A percentile compares a stretch with the other conserved stretches of the same genome.
These are phyloP conservation scores for Cladophialophora yegresii DNA, from an alignment of 2,329 filamentous ascomycete species.

Conservation along the genomic window DNA sequence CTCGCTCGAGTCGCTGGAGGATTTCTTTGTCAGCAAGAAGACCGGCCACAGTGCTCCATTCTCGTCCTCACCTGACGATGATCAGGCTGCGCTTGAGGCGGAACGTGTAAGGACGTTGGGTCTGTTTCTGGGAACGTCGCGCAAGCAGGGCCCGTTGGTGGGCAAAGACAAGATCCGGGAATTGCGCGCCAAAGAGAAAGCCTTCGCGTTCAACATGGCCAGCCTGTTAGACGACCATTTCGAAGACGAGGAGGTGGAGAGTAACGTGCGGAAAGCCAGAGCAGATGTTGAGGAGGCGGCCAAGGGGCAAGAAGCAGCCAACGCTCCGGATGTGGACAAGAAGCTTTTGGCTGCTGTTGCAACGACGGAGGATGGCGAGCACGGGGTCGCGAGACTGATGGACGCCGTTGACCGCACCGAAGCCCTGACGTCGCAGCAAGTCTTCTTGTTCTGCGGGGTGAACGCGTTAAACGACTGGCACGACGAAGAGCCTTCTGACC, in stretches of 20 bases:
- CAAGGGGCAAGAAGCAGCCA: slow-evolving; percentile 15
- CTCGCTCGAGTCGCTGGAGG: slow-evolving; percentile 58
- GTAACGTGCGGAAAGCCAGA: slow-evolving; percentile 49
- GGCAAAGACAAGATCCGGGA: slow-evolving; percentile 34
- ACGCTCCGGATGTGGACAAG: slow-evolving; percentile 40
- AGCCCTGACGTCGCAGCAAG: slow-evolving; percentile 55
- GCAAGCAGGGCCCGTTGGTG: slow-evolving; percentile 28
- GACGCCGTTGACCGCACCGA: slow-evolving; percentile 64
- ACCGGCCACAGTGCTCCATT: slow-evolving; percentile 19
- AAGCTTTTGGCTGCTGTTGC: slow-evolving; percentile 48
- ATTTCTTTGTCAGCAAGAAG: slow-evolving; percentile 51
- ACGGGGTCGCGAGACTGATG: slow-evolving; percentile 52
- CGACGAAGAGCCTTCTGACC: slow-evolving; percentile 34
- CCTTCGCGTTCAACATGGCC: slow-evolving; percentile 27
- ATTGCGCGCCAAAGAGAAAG: slow-evolving; percentile 30
- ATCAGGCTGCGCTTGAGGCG: slow-evolving; percentile 30
- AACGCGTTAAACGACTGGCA: slow-evolving; percentile 32
- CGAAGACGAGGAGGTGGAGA: slow-evolving; percentile 61
- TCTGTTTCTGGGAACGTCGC: slow-evolving; percentile 26
- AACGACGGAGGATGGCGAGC: slow-evolving; percentile 46
- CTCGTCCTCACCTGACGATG: slow-evolving; percentile 28
- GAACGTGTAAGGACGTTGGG: slow-evolving; percentile 30
- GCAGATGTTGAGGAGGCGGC: slow-evolving; percentile 39
- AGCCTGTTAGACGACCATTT: slow-evolving; percentile 61
- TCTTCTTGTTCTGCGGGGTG: slow-evolving; percentile 60